Base-by-base conservation (phyloP, 768 basidiomycete genomes). In the Cyclocybe aegerita region DNA sequence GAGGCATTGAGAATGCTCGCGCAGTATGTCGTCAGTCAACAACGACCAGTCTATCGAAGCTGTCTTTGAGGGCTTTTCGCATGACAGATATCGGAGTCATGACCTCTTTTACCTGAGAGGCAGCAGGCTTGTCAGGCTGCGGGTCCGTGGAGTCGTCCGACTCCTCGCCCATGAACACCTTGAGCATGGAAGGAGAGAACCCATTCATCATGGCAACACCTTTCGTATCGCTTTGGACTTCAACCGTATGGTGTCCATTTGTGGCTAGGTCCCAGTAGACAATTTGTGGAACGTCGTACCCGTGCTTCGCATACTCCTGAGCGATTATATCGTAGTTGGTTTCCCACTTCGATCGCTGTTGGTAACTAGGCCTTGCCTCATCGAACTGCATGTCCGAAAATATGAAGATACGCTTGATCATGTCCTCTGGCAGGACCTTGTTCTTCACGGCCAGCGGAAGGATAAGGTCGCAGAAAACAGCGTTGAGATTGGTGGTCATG, bases 321-420 rank as follows among this genome's bases (percentile, higher is more conserved):
- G 74, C 75, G 36, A 89, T 77, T 14, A 63, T 62, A 33, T 84
- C 76, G 57, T 88, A 78, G 42, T 81, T 86, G 35, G 86, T 90
- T 57, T 79, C 73, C 83, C 85, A 88, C 0, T 56, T 35, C 9
- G 49, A 48, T 0, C 53, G 42, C 2, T 45, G 30, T n/a, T 45
- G 12, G 45, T 37, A 5, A 39, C 38, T 34, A 32, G 46, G 39
- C 8, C 62, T 57, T 5, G 17, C 23, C 23, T 23, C 32, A 44
- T 89, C 84, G 55, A 90, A 90, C 66, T 88, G 87, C 88, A 90
- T 89, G 60, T 90, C 86, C 2, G 81, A 80, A 62, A 91, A 90
- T 36, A 90, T 74, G 60, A 90, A 89, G 0, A 90, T 66, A 3
- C 84, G 78, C 69, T 86, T 83, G 68, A 90, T 77, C 86, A 90